A percentile compares a stretch with the other conserved stretches of the same genome.
phyloP scores from a whole-genome alignment of 176 grass and related monocot species.

The Oryza coarctata region DNA sequence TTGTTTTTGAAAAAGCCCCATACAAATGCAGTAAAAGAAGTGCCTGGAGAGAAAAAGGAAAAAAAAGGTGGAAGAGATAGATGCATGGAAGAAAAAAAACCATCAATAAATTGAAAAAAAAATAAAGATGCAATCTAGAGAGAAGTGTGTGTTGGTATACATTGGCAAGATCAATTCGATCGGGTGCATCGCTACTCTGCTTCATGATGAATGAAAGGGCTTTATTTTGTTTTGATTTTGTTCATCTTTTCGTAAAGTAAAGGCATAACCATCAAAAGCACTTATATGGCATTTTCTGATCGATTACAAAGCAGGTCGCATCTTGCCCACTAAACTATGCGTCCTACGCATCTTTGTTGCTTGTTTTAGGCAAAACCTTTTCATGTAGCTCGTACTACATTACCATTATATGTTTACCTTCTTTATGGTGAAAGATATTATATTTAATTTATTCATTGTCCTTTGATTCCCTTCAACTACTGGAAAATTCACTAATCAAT shows the following conservation, averaged over 20 bases:
- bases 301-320: constrained; percentile 14
- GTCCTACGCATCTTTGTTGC: neutral
- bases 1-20: constrained; percentile 32
- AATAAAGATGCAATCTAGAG: neutral
- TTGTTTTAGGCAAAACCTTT: constrained; percentile 27
- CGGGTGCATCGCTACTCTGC: neutral
- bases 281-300: constrained; percentile 45
- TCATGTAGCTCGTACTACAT: neutral
- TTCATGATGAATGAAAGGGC: constrained; percentile 35
- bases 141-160: neutral
- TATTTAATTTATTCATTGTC: neutral
- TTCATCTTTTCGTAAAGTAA: constrained; percentile 46
- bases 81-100: constrained; percentile 42
- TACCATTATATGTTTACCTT: neutral
- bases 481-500: neutral
- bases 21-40: constrained; percentile 59
- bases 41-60: constrained; percentile 40
- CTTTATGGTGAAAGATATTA: constrained; percentile 1
- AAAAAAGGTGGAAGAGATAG: neutral
- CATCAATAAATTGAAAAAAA: constrained; percentile 20
- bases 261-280: constrained; percentile 48
- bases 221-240: constrained; percentile 38
- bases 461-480: neutral
- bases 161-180: constrained; percentile 1
- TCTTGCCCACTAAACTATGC: constrained; percentile 5